Evolutionary conservation across 768 basidiomycete species (phyloP), one percentile per base, ranked within the genome.

Genomic region (Pleurotus giganteus): DNA sequence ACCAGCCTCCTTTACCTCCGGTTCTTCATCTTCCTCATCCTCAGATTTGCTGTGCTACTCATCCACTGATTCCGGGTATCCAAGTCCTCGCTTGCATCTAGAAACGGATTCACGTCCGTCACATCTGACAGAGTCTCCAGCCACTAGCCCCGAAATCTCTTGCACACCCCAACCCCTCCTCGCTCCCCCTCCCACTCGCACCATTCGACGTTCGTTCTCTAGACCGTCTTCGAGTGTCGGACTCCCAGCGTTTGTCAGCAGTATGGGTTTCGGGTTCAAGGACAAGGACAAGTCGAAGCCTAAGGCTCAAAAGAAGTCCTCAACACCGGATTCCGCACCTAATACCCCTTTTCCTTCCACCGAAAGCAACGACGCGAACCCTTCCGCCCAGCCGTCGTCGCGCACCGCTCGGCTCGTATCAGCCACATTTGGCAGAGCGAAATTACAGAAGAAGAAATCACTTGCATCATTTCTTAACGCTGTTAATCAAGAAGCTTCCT

Each of bases 381-480:
- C 27, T 27, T 21, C 37, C 3, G 17, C 52, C 15, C 19, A 11
- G 26, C 31, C 52, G 26, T 8, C 28, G 9, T 53, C 52, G 15
- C 52, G 39, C 19, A 44, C 39, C 21, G 27, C 29, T 28, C 42
- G 39, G 39, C 24, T 53, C 37, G 37, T 53, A 26, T 41, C 52
- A 27, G 37, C 52, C 13, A 53, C 37, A 15, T 24, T 42, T 24
- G 39, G 52, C 12, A 44, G 52, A 27, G 52, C 37, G 73, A 49
- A 73, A 34, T 21, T 42, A 19, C 52, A 67, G 66, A 72, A 70
- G 58, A 75, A 74, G 60, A 66, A 69, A 44, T 75, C 76, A 11
- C 62, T 75, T 46, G 63, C 66, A 13, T 68, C 74, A 24, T 64
- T 75, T 46, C 66, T 72, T 29, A 47, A 58, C 37, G 47, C 58